Base-by-base conservation (phyloP, 1,284 basidiomycete genomes). In the Rhizoctonia solani region DNA sequence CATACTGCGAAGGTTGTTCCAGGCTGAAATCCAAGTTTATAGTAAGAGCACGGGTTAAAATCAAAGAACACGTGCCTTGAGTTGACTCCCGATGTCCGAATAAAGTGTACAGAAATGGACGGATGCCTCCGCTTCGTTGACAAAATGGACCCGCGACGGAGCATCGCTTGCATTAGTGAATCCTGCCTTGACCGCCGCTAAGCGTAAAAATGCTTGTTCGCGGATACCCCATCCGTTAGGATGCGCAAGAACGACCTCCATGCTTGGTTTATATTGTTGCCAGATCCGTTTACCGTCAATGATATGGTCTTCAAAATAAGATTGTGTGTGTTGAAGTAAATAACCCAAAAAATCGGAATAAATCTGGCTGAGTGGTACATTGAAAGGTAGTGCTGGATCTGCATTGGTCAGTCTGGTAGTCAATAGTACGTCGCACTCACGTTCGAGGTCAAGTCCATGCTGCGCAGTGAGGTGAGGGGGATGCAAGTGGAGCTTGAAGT, bases 61-160 rank as follows among this genome's bases (percentile, higher is more conserved):
- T 14, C 9, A 32, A 5, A n/a, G 23, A 30, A 39, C 27, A 9
- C 37, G 8, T 34, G 67, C 53, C 19, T 54, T 14, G n/a, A 71
- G 66, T 30, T 53, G 56, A 39, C 29, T 29, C 11, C 52, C 49
- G n/a, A 54, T 21, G 5, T 42, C 41, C 9, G 61, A 56, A 41
- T 66, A 34, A 3, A 54, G 25, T 11, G 70, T 29, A 41, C 46
- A 50, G 44, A 63, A 72, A 27, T 71, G 71, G 0, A 72, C 67
- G 4, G 68, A 70, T 0, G 71, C 71, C 42, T 72, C 71, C 3
- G 67, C 69, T 46, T 71, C 71, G n/a, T 54, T 67, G 6, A 71
- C 46, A 52, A 72, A 71, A 8, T 41, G 25, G 5, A 72, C 49
- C 5, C 30, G 41, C 14, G 16, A 44, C 34, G 13, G 11, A 14